phyloP scores from a whole-genome alignment of 495 filamentous ascomycete species.

The Pyrenopolyporus hunteri region DNA sequence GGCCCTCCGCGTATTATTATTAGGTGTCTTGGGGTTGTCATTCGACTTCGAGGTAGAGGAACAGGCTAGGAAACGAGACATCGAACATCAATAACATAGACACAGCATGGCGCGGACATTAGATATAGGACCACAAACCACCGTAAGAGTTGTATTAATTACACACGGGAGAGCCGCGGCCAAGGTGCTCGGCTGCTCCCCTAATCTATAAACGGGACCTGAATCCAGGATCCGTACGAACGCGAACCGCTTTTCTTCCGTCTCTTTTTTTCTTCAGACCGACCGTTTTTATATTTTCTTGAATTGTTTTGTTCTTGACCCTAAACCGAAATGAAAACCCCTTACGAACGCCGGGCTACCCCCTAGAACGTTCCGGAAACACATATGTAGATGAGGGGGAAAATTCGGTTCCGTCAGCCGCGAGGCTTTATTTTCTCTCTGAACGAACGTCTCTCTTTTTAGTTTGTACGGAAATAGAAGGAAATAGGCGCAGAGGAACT shows the following conservation, averaged over 20 bases:
- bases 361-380: slow-evolving; percentile 6
- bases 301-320: slow-evolving; percentile 2
- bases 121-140: not conserved
- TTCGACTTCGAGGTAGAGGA: no score
- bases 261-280: not conserved
- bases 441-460: slow-evolving; percentile 30
- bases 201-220: slow-evolving; percentile 9
- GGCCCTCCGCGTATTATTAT: no score
- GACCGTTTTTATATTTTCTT: slow-evolving; percentile 2
- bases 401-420: slow-evolving; percentile 21
- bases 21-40: no score
- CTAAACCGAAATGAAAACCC: not conserved
- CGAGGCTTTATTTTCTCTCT: slow-evolving; percentile 34
- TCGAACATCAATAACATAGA: not conserved
- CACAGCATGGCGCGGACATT: not conserved
- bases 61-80: no score
- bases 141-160: not conserved
- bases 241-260: not conserved
- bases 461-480: not conserved
- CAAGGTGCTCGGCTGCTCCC: not conserved
- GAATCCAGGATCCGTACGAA: no score
- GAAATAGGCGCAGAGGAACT: not conserved
- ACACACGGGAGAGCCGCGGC: not conserved
- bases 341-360: slow-evolving; percentile 17
- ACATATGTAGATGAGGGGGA: not conserved